Percentiles rank a stretch among this genome's conserved stretches.
Conservation (phyloP, 1,139 yeast genomes). For the Saccharomyces hybrid region DNA sequence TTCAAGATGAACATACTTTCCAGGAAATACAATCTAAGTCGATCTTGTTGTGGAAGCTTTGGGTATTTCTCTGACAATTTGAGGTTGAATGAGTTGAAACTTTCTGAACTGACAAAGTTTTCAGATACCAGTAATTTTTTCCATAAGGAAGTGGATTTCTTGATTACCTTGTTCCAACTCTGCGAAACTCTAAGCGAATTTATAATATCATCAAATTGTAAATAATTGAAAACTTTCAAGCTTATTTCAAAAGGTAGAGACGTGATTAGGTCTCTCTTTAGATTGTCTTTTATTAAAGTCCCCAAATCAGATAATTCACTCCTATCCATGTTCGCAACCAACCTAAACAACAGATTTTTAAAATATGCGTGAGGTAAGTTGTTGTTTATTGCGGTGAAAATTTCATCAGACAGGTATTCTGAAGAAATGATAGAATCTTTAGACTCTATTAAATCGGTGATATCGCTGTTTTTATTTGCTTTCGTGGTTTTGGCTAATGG, state of each 20-base stretch:
- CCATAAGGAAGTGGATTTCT: slow-evolving; percentile 56
- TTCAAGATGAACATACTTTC: slow-evolving; percentile 34
- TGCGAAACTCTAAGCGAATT: slow-evolving; percentile 58
- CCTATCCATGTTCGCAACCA: slow-evolving; percentile 60
- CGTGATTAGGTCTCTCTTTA: slow-evolving; percentile 65
- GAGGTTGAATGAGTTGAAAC: slow-evolving; percentile 10
- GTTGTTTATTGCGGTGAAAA: slow-evolving; percentile 12
- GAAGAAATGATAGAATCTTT: slow-evolving; percentile 6
- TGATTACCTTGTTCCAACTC: slow-evolving; percentile 60
- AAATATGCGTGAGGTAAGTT: slow-evolving; percentile 15
- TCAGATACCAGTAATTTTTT: slow-evolving; percentile 46
- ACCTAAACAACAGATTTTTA: slow-evolving; percentile 44
- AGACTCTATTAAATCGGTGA: slow-evolving; percentile 2
- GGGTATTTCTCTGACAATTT: slow-evolving; percentile 1
- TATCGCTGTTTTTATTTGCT: slow-evolving; percentile 1
- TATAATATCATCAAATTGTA: slow-evolving; percentile 59
- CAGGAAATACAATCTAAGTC: slow-evolving; percentile 3
- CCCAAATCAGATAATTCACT: slow-evolving; percentile 61
- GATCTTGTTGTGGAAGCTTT: slow-evolving; percentile 1
- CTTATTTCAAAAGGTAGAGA: slow-evolving; percentile 74
- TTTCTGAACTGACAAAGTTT: slow-evolving; percentile 37
- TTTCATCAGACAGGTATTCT: slow-evolving; percentile 8
- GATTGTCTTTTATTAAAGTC: slow-evolving; percentile 47
- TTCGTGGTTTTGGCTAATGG: slow-evolving; percentile 8
- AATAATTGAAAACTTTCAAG: slow-evolving; percentile 52